Conservation (phyloP, 2,329 filamentous ascomycete species). For the Aspergillus japonicus region DNA sequence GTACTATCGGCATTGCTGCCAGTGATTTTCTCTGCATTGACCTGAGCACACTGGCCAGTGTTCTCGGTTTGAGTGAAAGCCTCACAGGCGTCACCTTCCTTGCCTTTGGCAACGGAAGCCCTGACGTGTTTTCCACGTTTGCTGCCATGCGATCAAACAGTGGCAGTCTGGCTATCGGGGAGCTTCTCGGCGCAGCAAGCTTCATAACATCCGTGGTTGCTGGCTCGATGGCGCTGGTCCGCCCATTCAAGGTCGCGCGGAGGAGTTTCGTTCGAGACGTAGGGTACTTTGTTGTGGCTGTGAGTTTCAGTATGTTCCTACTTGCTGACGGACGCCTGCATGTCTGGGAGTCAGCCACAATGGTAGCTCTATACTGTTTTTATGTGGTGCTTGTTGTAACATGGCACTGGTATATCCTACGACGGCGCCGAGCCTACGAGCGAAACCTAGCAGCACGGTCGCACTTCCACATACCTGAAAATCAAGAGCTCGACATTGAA, state of each 20-base stretch:
- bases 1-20: conserved; percentile 94
- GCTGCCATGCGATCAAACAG: conserved; percentile 96
- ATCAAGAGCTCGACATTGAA: conserved; percentile 59
- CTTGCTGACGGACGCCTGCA: conserved; percentile 79
- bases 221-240: conserved; percentile 94
- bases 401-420: conserved; percentile 84
- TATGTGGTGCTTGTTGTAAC: conserved; percentile 85
- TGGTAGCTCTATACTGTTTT: conserved; percentile 88
- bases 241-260: conserved; percentile 86
- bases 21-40: conserved; percentile 99
- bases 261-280: conserved; percentile 91
- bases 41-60: conserved; percentile 83
- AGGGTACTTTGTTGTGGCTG: conserved; percentile 83
- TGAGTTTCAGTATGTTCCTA: conserved; percentile 83
- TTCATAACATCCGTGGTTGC: conserved; percentile 97
- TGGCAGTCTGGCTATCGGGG: conserved; percentile 92
- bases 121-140: conserved; percentile 97
- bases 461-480: conserved; percentile 64
- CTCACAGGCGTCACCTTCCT: conserved; percentile 94
- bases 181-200: conserved; percentile 88
- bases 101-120: conserved; percentile 95
- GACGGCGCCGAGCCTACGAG: conserved; percentile 60
- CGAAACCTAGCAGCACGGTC: conserved; percentile 71
- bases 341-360: conserved; percentile 83
- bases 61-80: conserved; percentile 92